Base-by-base conservation (phyloP, 257 asterid species). In the Plectranthus barbatus region DNA sequence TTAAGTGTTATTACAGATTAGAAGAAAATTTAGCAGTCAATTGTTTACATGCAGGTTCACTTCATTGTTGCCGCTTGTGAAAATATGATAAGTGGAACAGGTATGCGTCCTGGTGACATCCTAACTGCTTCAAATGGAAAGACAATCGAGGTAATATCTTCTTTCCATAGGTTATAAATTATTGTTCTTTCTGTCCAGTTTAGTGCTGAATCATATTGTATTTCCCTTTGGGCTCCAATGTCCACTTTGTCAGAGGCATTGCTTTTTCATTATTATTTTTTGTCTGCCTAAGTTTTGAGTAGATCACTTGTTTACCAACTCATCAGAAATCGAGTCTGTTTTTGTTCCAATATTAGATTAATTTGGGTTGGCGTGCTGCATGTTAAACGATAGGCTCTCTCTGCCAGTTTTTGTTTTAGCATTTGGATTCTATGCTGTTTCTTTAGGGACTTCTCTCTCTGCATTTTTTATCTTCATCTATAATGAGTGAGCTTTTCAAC, bases 31-130 rank as follows among this genome's bases (percentile, higher is more conserved):
- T 59, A 62, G n/a, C 64, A 46, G 60, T 50, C 34, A 49, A 21
- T 71, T 54, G 56, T 62, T 39, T 55, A 31, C 50, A 13, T 68
- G 72, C 84, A 91, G 98, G 91, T 91, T 77, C 96, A 91, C 80
- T 91, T 91, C 78, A 83, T 88, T 51, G 94, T 91, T 69, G 98
- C 98, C 19, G 98, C 98, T 66, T 91, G 98, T 60, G 98, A 88
- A 67, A 91, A 91, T 77, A 88, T 91, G 98, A 91, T 91, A 46
- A 91, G 96, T 69, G 98, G 98, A 49, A 82, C 96, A 24, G 98
- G 98, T 40, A 91, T 91, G 95, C 83, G 98, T 59, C 98, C 96
- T 46, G 96, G 98, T 48, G 98, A 91, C 62, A 57, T 91, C 33
- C 51, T 91, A 71, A 91, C 98, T 9, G 98, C 95, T 48, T 88